Evolutionary conservation across 202 grass and related monocot genomes (phyloP).

Genomic region (Schoenoplectus triqueter): DNA sequence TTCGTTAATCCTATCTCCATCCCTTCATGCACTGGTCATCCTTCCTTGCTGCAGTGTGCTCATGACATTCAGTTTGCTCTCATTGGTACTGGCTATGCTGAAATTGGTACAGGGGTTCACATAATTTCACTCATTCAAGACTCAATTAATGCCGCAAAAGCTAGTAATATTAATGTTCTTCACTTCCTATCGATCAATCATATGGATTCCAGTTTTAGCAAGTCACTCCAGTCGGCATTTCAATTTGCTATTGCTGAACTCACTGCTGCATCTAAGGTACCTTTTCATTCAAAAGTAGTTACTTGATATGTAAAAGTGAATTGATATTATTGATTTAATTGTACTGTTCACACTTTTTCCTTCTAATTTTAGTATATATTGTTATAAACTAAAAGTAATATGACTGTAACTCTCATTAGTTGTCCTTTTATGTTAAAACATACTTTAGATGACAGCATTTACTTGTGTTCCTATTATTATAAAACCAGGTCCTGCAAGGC

Average conservation of each 20-base stretch:
- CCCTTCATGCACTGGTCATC: background rate
- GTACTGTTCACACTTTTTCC: background rate
- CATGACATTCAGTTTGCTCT: constrained; percentile 16
- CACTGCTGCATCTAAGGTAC: constrained; percentile 16
- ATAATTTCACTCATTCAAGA: background rate
- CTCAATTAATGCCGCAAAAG: background rate
- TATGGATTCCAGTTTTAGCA: background rate
- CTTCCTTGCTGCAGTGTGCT: background rate
- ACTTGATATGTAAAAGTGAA: background rate
- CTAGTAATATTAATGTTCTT: constrained; percentile 10
- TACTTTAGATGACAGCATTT: background rate
- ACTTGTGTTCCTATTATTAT: background rate
- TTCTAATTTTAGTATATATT: background rate
- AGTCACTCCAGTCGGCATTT: background rate
- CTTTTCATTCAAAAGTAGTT: background rate
- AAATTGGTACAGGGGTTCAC: background rate
- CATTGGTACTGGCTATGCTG: too few relatives aligned
- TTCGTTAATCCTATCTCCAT: background rate
- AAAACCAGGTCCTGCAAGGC: background rate
- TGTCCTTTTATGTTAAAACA: background rate
- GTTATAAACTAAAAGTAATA: background rate
- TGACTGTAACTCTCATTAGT: background rate
- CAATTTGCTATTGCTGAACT: background rate
- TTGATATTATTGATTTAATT: background rate
- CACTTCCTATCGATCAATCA: background rate